Evolutionary conservation across 768 basidiomycete genomes (phyloP).

Genomic region (Psilocybe azurescens): DNA sequence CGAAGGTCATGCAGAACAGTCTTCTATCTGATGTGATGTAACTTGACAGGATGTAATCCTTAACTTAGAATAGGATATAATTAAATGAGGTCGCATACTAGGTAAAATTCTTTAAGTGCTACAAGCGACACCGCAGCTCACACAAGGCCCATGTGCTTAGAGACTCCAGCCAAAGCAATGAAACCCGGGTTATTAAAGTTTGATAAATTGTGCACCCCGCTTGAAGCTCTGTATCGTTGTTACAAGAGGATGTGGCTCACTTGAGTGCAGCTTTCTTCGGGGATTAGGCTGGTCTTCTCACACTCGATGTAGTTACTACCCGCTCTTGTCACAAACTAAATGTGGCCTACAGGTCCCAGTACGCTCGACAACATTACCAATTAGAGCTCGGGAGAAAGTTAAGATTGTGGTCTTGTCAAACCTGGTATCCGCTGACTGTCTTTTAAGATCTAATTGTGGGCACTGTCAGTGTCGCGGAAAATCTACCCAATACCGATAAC

Average conservation of each 20-base stretch:
- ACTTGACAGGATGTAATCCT: not conserved
- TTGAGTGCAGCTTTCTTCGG: too few species aligned
- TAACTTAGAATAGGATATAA: not conserved
- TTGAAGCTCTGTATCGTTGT: too few species aligned
- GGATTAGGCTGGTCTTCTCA: not conserved
- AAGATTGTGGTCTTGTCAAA: not conserved
- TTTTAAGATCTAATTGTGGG: not conserved
- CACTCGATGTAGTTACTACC: not conserved
- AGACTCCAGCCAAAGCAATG: too few species aligned
- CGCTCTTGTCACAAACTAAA: not conserved
- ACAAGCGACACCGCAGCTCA: not conserved
- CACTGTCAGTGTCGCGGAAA: not conserved
- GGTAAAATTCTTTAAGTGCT: not conserved
- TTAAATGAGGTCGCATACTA: not conserved
- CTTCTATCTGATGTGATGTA: conserved; percentile 4
- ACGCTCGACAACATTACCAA: not conserved
- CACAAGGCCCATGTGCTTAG: too few species aligned
- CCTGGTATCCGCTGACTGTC: not conserved
- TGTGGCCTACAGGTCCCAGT: not conserved
- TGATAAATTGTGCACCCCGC: too few species aligned
- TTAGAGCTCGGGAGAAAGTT: not conserved
- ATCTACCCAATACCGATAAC: not conserved
- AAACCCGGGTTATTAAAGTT: too few species aligned
- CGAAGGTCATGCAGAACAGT: not conserved
- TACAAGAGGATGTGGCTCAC: too few species aligned